Base-by-base conservation (phyloP, 176 grass and related monocot species). In the Microstegium vimineum region DNA sequence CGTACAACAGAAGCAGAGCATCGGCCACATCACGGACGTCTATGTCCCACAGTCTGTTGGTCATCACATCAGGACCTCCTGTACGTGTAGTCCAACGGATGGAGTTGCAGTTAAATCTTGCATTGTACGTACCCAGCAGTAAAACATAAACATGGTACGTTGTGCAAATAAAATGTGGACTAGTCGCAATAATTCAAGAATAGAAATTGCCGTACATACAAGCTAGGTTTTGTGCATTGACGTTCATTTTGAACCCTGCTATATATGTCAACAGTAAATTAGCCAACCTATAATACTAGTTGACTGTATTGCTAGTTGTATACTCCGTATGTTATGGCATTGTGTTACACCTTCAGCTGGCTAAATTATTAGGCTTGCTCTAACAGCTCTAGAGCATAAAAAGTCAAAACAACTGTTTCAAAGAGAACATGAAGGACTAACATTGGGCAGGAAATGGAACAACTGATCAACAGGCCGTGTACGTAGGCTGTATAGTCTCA, bases 11-110 rank as follows among this genome's bases (percentile, higher is more conserved):
- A 60, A 91, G 71, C 6, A 86, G 59, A 41, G 92, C 89, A 28
- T 84, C 73, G 2, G 83, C 89, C 34, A 94, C 89, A 12, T 94
- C 86, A 11, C 86, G 86, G 16, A 86, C 89, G 40, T 94, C 86
- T 2, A 89, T 43, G 27, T 73, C 65, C 62, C 69, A 73, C 60
- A 78, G 34, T 64, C 66, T 90, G 84, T 94, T 89, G 83, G 60
- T 83, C 42, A 82, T 43, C 20, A 43, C 62, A 27, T 78, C 82
- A 77, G 37, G 81, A 8, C 61, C 80, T 66, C 83, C 89, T 91
- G 82, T 18, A 47, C 43, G 3, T n/a, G n/a, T 35, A 54, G 71
- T 76, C 33, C 25, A 56, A 75, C 26, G 9, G 35, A 27, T 20
- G 16, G 30, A 66, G 66, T 26, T 37, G 45, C 38, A 34, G 40